A percentile compares a stretch with the other conserved stretches of the same genome.
Evolutionary conservation across 2,329 filamentous ascomycete genomes (phyloP).

Genomic region (Botrytis pseudocinerea): DNA sequence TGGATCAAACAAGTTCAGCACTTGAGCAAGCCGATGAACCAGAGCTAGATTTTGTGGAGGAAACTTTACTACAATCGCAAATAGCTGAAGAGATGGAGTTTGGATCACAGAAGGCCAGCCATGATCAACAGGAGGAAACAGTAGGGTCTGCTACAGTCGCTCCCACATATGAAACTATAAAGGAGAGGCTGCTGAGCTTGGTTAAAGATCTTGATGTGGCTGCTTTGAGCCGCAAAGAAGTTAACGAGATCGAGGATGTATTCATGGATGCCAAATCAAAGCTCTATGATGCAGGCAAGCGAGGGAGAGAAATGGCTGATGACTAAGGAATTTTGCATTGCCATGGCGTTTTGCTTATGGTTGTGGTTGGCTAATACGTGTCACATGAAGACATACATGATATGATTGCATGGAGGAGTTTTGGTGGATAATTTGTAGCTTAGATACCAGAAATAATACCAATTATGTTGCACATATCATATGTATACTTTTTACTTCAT

Average conservation of each 20-base stretch:
- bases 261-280: conserved; percentile 77
- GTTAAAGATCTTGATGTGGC: conserved; percentile 60
- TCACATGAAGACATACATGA: conserved; percentile 14
- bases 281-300: conserved; percentile 68
- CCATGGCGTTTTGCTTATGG: conserved; percentile 29
- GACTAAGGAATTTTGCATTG: conserved; percentile 28
- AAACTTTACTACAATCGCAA: conserved; percentile 21
- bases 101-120: neutral
- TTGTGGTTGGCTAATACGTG: neutral
- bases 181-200: conserved; percentile 55
- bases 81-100: conserved; percentile 20
- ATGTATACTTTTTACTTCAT: neutral
- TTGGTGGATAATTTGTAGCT: conserved; percentile 8
- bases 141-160: conserved; percentile 1
- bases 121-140: neutral
- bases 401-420: conserved; percentile 21
- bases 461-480: conserved; percentile 1
- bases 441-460: conserved; percentile 17
- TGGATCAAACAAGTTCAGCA: neutral
- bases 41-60: conserved; percentile 19
- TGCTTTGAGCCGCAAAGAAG: conserved; percentile 62
- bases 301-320: conserved; percentile 46
- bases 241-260: conserved; percentile 72
- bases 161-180: conserved; percentile 49
- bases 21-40: neutral